Evolutionary conservation across 305 asterid genomes (phyloP), one percentile per base, ranked within the genome.

Genomic region (Fraxinus velutina): DNA sequence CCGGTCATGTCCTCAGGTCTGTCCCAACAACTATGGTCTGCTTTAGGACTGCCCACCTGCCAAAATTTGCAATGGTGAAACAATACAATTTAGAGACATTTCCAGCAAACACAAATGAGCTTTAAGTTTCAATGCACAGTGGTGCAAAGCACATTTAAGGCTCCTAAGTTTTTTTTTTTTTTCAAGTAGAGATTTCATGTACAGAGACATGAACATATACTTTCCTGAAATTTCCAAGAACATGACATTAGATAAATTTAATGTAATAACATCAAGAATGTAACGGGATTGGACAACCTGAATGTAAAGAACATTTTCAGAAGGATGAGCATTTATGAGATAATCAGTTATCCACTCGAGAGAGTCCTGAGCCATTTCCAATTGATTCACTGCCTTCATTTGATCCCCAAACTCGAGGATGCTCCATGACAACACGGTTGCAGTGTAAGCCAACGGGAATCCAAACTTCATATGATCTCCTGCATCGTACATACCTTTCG

Each of bases 341-440:
- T 60, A 96, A 78, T 96, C 98, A 0, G 97, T 93, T 73, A 96
- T 96, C 99, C 98, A 94, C 79, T 81, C 90, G 47, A 96, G 97
- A 0, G 97, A 93, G 80, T 83, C 93, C 68, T 86, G 90, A 78
- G 97, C 96, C 12, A 92, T 84, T 60, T 90, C 91, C 82, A 94
- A 82, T 64, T 92, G 97, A 86, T 87, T 72, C 24, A 86, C 91
- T 62, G 75, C 93, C 83, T 89, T 87, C 99, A 94, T 90, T 85
- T 93, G 99, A 84, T 96, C 93, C 5, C 99, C 98, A 80, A 93
- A 96, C 89, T 96, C 99, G 29, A 96, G 97, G 71, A 96, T 93
- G 21, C 93, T 75, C 99, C 99, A 96, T 6, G 99, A 94, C 82
- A 94, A 44, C 42, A 96, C 94, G 0, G 98, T 92, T 52, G 99